phyloP scores from a whole-genome alignment of 257 asterid species.

The Primulina huaijiensis region DNA sequence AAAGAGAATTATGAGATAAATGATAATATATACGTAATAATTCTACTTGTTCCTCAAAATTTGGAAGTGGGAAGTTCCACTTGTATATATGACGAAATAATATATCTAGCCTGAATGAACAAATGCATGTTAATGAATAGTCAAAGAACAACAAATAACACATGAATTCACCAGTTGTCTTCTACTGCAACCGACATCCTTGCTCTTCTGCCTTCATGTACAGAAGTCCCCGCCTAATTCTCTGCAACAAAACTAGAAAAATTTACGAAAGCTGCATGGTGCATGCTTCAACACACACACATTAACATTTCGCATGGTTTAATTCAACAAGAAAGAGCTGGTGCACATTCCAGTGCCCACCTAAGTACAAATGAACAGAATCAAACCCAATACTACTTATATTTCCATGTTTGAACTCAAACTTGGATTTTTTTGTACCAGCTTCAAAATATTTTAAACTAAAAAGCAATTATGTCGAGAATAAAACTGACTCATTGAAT shows the following conservation, averaged over 20 bases:
- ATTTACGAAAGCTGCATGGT: not conserved
- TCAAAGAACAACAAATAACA: not conserved
- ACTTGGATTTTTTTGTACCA: not conserved
- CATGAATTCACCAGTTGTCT: not conserved
- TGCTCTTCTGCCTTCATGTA: constrained; percentile 76
- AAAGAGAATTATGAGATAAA: not conserved
- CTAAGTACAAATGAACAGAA: not conserved
- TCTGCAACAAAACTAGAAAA: constrained; percentile 46
- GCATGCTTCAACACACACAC: not conserved
- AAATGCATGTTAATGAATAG: not conserved
- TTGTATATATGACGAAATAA: not conserved
- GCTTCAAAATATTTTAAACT: no score
- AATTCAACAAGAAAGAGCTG: no score
- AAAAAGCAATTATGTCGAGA: no score
- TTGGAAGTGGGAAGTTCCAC: not conserved
- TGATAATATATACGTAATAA: not conserved
- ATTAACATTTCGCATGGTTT: not conserved
- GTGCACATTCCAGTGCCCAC: no score
- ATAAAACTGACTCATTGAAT: not conserved
- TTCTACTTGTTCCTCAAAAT: not conserved
- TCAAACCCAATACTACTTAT: not conserved
- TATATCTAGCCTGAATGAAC: not conserved
- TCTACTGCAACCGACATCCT: constrained; percentile 61
- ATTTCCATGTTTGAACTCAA: no score
- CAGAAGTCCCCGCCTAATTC: constrained; percentile 67